Evolutionary conservation across 2,329 filamentous ascomycete genomes (phyloP).

Genomic region (Huntiella bhutanensis): DNA sequence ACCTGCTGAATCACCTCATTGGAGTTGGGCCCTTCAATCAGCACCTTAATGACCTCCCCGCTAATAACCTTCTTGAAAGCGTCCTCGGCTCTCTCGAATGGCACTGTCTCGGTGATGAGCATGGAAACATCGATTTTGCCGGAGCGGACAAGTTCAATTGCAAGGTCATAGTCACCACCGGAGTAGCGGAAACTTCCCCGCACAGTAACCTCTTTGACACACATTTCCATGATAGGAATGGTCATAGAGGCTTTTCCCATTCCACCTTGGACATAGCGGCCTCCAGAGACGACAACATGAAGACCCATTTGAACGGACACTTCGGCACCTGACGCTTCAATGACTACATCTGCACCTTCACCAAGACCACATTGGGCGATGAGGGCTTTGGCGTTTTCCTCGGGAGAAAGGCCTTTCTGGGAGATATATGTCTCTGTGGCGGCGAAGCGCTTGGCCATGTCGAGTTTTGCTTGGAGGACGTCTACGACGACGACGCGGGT

Average conservation of each 20-base stretch:
- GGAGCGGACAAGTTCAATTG: slow-evolving; percentile 53
- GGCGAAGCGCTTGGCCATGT: slow-evolving; percentile 56
- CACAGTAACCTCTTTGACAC: slow-evolving; percentile 71
- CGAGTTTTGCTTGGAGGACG: slow-evolving; percentile 60
- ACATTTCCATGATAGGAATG: slow-evolving; percentile 83
- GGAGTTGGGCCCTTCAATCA: slow-evolving; percentile 49
- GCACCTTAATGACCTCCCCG: slow-evolving; percentile 56
- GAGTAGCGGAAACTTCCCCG: slow-evolving; percentile 84
- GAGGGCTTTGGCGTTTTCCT: slow-evolving; percentile 56
- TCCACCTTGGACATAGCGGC: slow-evolving; percentile 67
- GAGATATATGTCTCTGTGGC: slow-evolving; percentile 54
- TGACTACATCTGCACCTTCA: slow-evolving; percentile 54
- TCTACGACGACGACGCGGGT: slow-evolving; percentile 71
- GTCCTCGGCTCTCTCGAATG: slow-evolving; percentile 64
- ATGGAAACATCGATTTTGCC: slow-evolving; percentile 66
- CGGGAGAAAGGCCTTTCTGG: slow-evolving; percentile 35
- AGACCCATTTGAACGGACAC: slow-evolving; percentile 58
- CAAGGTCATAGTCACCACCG: slow-evolving; percentile 69
- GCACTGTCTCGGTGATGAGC: slow-evolving; percentile 58
- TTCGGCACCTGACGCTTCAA: slow-evolving; percentile 66
- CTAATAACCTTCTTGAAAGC: slow-evolving; percentile 76
- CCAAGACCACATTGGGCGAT: slow-evolving; percentile 43
- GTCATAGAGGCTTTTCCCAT: slow-evolving; percentile 79
- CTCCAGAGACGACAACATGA: slow-evolving; percentile 51
- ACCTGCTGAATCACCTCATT: slow-evolving; percentile 14